Conservation (phyloP, 371 early-diverging fungal species). For the Thermomucor indicae-seudaticae region DNA sequence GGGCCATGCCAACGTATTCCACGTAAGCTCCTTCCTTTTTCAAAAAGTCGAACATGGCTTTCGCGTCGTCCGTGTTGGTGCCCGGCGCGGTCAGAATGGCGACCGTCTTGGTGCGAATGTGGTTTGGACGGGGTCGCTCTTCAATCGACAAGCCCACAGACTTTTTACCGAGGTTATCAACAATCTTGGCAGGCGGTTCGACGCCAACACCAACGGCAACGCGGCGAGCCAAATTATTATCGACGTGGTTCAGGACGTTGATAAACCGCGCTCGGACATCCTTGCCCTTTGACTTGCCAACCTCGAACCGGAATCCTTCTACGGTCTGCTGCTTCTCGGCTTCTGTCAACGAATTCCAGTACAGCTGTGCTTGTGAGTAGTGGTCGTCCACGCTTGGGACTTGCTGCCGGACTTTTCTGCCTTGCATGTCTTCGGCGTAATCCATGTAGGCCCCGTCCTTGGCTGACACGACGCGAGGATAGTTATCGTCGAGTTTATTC, state of each 20-base stretch:
- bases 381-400: slow-evolving; percentile 21
- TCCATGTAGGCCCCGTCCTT: slow-evolving; percentile 21
- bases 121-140: slow-evolving; percentile 18
- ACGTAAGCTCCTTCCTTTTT: slow-evolving; percentile 20
- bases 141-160: slow-evolving; percentile 28
- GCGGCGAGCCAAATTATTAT: slow-evolving; percentile 26
- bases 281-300: slow-evolving; percentile 19
- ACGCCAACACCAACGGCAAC: slow-evolving; percentile 33
- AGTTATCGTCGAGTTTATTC: slow-evolving; percentile 19
- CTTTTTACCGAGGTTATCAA: slow-evolving; percentile 18
- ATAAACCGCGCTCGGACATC: slow-evolving; percentile 31
- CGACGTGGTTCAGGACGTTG: slow-evolving; percentile 30
- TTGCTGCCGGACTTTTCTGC: slow-evolving; percentile 13
- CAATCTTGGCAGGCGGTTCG: slow-evolving; percentile 13
- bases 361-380: slow-evolving; percentile 39
- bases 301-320: slow-evolving; percentile 31
- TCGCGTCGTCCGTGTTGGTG: slow-evolving; percentile 15
- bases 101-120: slow-evolving; percentile 21
- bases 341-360: slow-evolving; percentile 32
- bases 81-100: slow-evolving; percentile 30
- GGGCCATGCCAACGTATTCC: slow-evolving; percentile 18
- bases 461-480: slow-evolving; percentile 10
- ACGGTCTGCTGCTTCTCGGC: slow-evolving; percentile 36
- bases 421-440: slow-evolving; percentile 20
- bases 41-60: slow-evolving; percentile 19